A percentile compares a stretch with the other conserved stretches of the same genome.
These are phyloP conservation scores for Alternaria incomplexa DNA, from an alignment of 2,329 filamentous ascomycete species.

Conservation along the genomic window DNA sequence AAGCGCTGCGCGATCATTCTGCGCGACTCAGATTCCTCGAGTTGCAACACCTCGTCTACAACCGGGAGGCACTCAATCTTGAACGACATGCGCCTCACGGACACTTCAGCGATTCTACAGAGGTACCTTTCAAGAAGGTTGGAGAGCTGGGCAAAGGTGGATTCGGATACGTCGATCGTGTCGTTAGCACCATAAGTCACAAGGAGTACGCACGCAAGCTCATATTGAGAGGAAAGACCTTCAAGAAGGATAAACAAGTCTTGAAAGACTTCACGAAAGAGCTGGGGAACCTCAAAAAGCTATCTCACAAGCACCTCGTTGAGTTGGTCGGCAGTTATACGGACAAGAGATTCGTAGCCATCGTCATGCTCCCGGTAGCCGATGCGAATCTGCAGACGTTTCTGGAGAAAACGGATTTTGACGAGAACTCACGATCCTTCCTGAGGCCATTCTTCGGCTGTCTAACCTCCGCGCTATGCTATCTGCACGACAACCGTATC, in stretches of 20 bases:
- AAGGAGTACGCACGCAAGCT: constrained; percentile 32
- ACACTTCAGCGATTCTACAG: constrained; percentile 12
- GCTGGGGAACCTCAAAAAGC: constrained; percentile 15
- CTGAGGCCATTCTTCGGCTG: constrained; percentile 23
- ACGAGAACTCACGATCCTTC: constrained; percentile 3
- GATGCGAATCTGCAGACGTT: constrained; percentile 22
- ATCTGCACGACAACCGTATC: constrained; percentile 18
- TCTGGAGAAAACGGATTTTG: constrained; percentile 3
- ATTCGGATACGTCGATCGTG: constrained; percentile 28
- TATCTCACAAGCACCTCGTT: constrained; percentile 20
- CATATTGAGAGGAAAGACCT: constrained; percentile 17
- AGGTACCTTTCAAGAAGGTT: constrained; percentile 15
- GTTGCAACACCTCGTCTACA: constrained; percentile 16
- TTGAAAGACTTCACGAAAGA: constrained; percentile 20
- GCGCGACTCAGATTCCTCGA: constrained; percentile 14
- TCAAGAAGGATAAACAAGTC: constrained; percentile 13
- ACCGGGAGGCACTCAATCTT: constrained; percentile 10
- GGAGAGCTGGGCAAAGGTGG: constrained; percentile 24
- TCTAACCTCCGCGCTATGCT: constrained; percentile 10
- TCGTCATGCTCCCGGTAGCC: constrained; percentile 39
- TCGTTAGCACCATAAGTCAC: constrained; percentile 24
- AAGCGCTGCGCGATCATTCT: not conserved
- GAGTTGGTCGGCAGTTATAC: constrained; percentile 39
- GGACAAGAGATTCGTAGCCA: constrained; percentile 33
- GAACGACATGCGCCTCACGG: constrained; percentile 11